A percentile compares a stretch with the other conserved stretches of the same genome.
phyloP scores from a whole-genome alignment of 2,329 filamentous ascomycete genomes.

The Aspergillus carbonarius region DNA sequence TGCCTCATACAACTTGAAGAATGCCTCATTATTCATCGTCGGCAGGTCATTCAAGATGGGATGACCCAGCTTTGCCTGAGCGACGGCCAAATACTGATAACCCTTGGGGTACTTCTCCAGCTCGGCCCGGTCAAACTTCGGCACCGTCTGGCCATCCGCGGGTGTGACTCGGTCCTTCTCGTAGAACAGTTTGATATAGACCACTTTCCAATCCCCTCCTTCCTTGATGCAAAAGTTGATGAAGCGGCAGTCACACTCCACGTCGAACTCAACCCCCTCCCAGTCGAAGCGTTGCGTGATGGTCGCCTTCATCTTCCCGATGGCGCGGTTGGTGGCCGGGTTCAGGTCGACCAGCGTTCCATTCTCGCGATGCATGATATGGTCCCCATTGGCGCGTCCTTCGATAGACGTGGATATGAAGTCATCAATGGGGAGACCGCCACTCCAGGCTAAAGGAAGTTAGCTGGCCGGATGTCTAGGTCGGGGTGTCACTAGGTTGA shows the following conservation, averaged over 20 bases:
- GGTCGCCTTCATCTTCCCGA: slow-evolving; percentile 4
- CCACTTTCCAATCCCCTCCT: neutral
- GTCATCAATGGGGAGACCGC: neutral
- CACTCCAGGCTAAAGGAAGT: neutral
- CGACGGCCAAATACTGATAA: slow-evolving; percentile 1
- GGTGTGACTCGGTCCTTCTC: neutral
- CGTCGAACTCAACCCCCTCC: neutral
- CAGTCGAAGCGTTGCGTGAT: slow-evolving; percentile 1
- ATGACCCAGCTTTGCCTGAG: neutral
- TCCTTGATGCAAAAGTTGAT: slow-evolving; percentile 1
- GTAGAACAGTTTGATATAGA: slow-evolving; percentile 1
- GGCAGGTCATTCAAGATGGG: neutral
- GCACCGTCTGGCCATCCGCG: neutral
- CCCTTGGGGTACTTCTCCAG: neutral
- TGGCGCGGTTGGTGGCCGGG: neutral
- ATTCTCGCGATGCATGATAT: slow-evolving; percentile 4
- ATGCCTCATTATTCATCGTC: neutral
- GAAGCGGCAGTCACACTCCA: slow-evolving; percentile 4
- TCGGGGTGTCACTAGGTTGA: neutral
- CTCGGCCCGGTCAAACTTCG: neutral
- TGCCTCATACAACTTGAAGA: neutral
- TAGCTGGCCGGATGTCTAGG: neutral
- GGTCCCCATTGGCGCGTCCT: neutral
- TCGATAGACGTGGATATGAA: neutral
- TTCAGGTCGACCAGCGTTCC: slow-evolving; percentile 4